Percentiles rank a stretch among this genome's conserved stretches.
Conservation (phyloP, 202 grass and related monocot genomes). For the Dendrocalamus latiflorus region DNA sequence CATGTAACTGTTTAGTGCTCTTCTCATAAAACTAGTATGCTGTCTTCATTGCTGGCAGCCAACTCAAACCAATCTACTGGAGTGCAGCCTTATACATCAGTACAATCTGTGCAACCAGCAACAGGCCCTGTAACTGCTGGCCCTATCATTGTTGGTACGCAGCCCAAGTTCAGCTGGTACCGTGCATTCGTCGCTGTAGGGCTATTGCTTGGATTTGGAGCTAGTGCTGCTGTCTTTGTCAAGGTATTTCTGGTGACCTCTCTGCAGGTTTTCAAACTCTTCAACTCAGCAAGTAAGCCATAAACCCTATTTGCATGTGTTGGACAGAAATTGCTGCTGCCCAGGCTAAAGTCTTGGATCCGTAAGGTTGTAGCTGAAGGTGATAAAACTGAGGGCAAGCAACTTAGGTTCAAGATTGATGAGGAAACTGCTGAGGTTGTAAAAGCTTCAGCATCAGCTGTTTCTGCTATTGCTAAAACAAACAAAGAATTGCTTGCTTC, state of each 20-base stretch:
- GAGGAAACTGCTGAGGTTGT: slow-evolving; percentile 73
- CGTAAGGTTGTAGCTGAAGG: slow-evolving; percentile 63
- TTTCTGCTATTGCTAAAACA: slow-evolving; percentile 62
- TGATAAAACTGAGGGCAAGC: slow-evolving; percentile 33
- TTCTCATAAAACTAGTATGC: neutral
- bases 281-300: neutral
- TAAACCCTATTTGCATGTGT: neutral
- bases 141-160: neutral
- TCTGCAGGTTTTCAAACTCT: neutral
- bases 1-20: neutral
- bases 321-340: slow-evolving; percentile 60
- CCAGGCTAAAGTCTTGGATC: slow-evolving; percentile 79
- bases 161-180: slow-evolving; percentile 52
- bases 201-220: slow-evolving; percentile 62
- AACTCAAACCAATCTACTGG: neutral
- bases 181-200: slow-evolving; percentile 61
- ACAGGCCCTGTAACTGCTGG: neutral
- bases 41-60: slow-evolving; percentile 9
- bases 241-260: slow-evolving; percentile 47
- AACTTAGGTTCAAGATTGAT: slow-evolving; percentile 34
- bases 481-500: slow-evolving; percentile 70
- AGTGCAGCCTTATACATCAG: slow-evolving; percentile 13
- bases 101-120: slow-evolving; percentile 15
- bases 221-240: slow-evolving; percentile 45
- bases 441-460: slow-evolving; percentile 65